A percentile compares a stretch with the other conserved stretches of the same genome.
phyloP scores from a whole-genome alignment of 1,284 basidiomycete species.

The Phylloboletellus chloephorus region DNA sequence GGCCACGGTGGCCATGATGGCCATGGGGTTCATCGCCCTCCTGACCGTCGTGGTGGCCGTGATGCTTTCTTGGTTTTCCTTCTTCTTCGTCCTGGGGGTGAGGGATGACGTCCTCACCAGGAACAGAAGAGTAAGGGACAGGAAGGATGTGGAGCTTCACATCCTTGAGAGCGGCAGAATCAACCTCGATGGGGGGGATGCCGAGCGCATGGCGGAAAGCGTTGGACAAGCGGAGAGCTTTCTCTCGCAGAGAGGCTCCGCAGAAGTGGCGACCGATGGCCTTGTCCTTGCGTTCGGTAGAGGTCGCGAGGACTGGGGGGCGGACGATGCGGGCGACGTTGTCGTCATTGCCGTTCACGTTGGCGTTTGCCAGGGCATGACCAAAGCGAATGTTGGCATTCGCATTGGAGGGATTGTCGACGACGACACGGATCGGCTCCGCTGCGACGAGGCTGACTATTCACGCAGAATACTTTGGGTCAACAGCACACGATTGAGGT shows the following conservation, averaged over 20 bases:
- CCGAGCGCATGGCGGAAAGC: conserved; percentile 30
- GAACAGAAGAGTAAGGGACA: conserved; percentile 5
- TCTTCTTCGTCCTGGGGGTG: conserved; percentile 8
- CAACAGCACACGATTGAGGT: background rate
- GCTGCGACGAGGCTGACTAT: conserved; percentile 24
- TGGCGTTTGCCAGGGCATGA: conserved; percentile 29
- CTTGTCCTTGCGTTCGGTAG: conserved; percentile 9
- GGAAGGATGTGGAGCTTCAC: conserved; percentile 21
- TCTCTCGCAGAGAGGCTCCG: conserved; percentile 32
- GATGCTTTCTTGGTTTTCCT: conserved; percentile 16
- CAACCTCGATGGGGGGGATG: conserved; percentile 25
- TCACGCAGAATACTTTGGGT: background rate
- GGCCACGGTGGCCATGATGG: conserved; percentile 19
- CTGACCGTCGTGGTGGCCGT: conserved; percentile 11
- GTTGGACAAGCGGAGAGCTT: conserved; percentile 30
- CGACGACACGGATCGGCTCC: conserved; percentile 26
- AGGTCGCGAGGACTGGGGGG: conserved; percentile 10
- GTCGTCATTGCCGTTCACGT: conserved; percentile 32
- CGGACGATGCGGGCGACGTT: conserved; percentile 24
- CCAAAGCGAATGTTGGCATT: conserved; percentile 32
- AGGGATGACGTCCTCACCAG: conserved; percentile 3
- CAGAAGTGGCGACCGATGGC: conserved; percentile 22
- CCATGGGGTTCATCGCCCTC: conserved; percentile 17
- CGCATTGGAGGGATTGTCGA: conserved; percentile 18
- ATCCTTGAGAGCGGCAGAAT: conserved; percentile 4